Percentiles rank a stretch among this genome's conserved stretches.
Conservation (phyloP, 2,329 filamentous ascomycete genomes). For the Clonostachys sp. region DNA sequence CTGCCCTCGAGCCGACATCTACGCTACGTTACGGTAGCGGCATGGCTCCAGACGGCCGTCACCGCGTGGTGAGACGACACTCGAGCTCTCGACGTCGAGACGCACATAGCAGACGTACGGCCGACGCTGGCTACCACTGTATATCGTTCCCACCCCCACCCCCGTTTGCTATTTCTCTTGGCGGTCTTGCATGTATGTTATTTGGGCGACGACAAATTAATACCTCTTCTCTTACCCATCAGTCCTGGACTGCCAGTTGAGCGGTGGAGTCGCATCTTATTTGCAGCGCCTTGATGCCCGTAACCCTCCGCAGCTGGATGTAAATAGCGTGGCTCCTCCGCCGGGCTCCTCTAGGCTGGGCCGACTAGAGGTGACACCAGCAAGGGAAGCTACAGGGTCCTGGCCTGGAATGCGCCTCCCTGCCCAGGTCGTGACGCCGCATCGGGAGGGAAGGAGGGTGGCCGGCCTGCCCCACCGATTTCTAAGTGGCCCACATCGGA, state of each 20-base stretch:
- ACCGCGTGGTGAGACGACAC: too few species aligned
- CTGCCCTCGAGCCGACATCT: too few species aligned
- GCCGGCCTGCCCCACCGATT: conserved; percentile 16
- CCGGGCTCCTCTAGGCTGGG: background rate
- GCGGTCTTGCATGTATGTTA: too few species aligned
- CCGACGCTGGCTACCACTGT: too few species aligned
- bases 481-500: conserved; percentile 19
- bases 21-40: too few species aligned
- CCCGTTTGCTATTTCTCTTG: too few species aligned
- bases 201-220: too few species aligned
- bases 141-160: too few species aligned
- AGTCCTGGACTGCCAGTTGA: background rate
- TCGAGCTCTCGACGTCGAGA: too few species aligned
- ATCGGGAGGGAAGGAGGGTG: conserved; percentile 3
- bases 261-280: background rate
- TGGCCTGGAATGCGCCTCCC: background rate
- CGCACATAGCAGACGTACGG: too few species aligned
- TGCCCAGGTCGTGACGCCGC: conserved; percentile 3
- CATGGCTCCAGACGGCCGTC: too few species aligned
- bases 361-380: background rate
- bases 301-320: background rate
- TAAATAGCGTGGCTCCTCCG: too few species aligned
- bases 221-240: background rate
- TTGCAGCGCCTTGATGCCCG: background rate
- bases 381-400: background rate